Evolutionary conservation across 306 rosid species (phyloP), one percentile per base, ranked within the genome.

Genomic region (Rosa multiflora): DNA sequence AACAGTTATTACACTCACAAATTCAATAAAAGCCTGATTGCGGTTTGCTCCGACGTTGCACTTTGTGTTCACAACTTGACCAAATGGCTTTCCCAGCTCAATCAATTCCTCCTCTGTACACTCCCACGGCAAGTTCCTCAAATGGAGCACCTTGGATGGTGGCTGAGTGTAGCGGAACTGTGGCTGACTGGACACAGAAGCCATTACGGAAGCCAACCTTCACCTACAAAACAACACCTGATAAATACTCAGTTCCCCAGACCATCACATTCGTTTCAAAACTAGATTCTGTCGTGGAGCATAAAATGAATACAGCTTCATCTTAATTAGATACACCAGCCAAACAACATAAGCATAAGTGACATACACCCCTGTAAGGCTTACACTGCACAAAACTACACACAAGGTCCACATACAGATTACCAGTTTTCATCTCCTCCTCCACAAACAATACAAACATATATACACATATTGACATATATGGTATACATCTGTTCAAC

Each of bases 81-180:
- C 99, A 88, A 96, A 96, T n/a, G 99, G 99, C 90, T 96, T 96
- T 72, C 99, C 99, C 79, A 96, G 96, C 81, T 96, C 98, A 82
- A 96, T 78, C 39, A 96, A 86, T 74, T 96, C 99, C 86, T 96
- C 98, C 86, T 96, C 99, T 0, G 94, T 83, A 86, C 99, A 96
- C 79, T 96, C 99, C 99, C 99, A 96, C 0, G 99, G 99, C 91
- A 96, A 86, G 88, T 96, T 96, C 68, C 99, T 89, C 84, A 96
- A 82, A 86, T 96, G 99, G 52, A 96, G 99, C 46, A 96, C 99
- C 90, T 96, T 96, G 15, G 99, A 96, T 5, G 99, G 99, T 0
- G 99, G 94, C 79, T 96, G 99, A n/a, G 98, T 91, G 91, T 93
- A 96, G 14, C 99, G 99, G 71, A 96, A 96, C 88, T 96, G 98